Conservation (phyloP, 345 rosid genomes). For the Brassica rapa region DNA sequence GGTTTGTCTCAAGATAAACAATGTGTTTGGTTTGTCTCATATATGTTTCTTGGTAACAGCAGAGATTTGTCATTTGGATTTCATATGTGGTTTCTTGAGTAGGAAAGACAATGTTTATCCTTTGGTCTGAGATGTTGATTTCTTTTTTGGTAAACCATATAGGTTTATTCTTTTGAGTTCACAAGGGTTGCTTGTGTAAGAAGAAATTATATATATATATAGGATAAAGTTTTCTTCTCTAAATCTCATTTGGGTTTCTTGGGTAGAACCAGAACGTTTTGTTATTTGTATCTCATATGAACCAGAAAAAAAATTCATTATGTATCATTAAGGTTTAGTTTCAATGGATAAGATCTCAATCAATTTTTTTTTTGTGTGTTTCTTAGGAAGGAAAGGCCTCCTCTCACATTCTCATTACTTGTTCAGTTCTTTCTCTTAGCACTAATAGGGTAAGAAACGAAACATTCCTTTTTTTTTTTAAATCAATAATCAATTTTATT, state of each 20-base stretch:
- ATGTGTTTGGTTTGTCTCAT: background rate
- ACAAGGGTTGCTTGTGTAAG: background rate
- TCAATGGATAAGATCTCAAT: background rate
- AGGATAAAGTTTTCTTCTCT: background rate
- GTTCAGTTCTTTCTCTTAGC: slow-evolving; percentile 72
- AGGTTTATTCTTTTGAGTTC: background rate
- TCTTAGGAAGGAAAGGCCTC: slow-evolving; percentile 75
- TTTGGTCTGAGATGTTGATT: background rate
- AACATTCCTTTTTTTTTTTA: background rate
- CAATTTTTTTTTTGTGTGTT: background rate
- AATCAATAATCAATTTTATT: background rate
- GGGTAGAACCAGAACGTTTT: background rate
- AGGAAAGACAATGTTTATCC: background rate
- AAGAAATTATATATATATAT: background rate
- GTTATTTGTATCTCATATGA: background rate
- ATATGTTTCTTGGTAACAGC: background rate
- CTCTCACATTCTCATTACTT: slow-evolving; percentile 53
- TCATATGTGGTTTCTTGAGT: background rate
- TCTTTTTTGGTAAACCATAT: background rate
- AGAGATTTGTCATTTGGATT: background rate
- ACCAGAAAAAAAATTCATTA: background rate
- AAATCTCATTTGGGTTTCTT: background rate
- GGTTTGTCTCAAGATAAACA: background rate
- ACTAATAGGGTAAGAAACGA: slow-evolving; percentile 54
- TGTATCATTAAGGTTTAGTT: background rate